These are phyloP conservation scores for Sarocladium strictum DNA, from an alignment of 2,329 filamentous ascomycete genomes.

Conservation along the genomic window DNA sequence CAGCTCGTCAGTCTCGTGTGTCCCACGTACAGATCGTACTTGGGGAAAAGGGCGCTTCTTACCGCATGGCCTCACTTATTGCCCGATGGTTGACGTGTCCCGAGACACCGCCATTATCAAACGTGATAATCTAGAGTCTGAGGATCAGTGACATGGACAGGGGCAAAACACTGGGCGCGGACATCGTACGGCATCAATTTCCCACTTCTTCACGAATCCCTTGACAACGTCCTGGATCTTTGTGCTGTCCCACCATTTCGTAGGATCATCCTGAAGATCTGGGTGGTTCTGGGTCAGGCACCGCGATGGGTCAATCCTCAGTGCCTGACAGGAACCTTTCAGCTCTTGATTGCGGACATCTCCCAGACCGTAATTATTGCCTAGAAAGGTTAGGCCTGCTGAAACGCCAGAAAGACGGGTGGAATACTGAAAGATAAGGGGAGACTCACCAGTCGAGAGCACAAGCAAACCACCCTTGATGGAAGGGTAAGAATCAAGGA, in stretches of 20 bases:
- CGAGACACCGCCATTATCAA: conserved; percentile 32
- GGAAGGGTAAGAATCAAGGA: conserved; percentile 21
- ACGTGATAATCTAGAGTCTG: conserved; percentile 29
- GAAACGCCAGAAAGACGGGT: background rate
- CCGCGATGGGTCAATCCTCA: conserved; percentile 21
- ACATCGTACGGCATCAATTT: conserved; percentile 30
- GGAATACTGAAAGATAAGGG: conserved; percentile 4
- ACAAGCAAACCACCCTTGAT: conserved; percentile 21
- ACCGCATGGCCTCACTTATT: conserved; percentile 32
- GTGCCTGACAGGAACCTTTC: conserved; percentile 21
- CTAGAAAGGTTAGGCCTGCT: conserved; percentile 5
- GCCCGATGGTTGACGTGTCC: conserved; percentile 34
- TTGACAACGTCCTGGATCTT: conserved; percentile 25
- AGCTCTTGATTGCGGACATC: conserved; percentile 22
- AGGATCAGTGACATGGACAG: background rate
- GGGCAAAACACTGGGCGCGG: too few relatives aligned
- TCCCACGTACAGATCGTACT: background rate
- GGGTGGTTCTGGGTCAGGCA: conserved; percentile 27
- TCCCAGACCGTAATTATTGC: conserved; percentile 26
- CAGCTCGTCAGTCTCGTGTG: background rate
- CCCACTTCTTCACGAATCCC: conserved; percentile 29
- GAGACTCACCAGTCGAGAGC: conserved; percentile 23
- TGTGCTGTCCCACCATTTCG: conserved; percentile 29
- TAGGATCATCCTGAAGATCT: conserved; percentile 32
- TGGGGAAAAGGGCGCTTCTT: conserved; percentile 8